Base-by-base conservation (phyloP, 192 early-diverging fungal species). In the Umbelopsis sp. region DNA sequence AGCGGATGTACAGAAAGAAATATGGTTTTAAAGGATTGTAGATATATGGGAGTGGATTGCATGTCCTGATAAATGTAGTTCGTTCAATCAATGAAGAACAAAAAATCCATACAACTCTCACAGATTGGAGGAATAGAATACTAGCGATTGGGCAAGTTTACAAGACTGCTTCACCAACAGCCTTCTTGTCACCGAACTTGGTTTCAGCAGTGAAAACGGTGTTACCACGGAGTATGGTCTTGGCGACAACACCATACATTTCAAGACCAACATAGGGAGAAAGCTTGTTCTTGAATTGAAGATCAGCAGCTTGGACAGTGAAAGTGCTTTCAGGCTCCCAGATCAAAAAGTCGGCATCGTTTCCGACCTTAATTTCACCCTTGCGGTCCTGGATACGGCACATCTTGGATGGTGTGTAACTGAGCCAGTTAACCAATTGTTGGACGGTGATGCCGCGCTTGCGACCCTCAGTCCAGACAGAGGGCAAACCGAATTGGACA, bases 261-360 rank as follows among this genome's bases (percentile, higher is more conserved):
- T 67, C 66, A 49, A 81, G 81, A 25, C 88, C 90, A 69, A 85
- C 76, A 76, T 94, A 94, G 5, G 92, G 92, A 2, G 90, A 90
- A 13, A 91, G 80, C 81, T 92, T 94, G 75, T 94, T 91, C 73
- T 90, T 90, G 79, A 94, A 94, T 69, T 91, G 88, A 30, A 94
- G 87, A 71, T 87, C 84, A 67, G 88, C 84, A 18, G 66, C 48
- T 4, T 74, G 61, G 27, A 77, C 69, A 6, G 61, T 74, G 79
- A 85, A 90, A 1, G 80, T 74, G 70, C 86, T 84, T 30, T 92
- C 89, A 1, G 91, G 91, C 45, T 77, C 81, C 91, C 91, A 94
- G 67, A 94, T 83, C 49, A 91, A 89, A 76, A 94, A 85, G 82
- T 94, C 92, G 10, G 87, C 92, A 74, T 94, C 92, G 41, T 81